Conservation (phyloP, 2,329 filamentous ascomycete genomes). For the Thermomyces lanuginosus region DNA sequence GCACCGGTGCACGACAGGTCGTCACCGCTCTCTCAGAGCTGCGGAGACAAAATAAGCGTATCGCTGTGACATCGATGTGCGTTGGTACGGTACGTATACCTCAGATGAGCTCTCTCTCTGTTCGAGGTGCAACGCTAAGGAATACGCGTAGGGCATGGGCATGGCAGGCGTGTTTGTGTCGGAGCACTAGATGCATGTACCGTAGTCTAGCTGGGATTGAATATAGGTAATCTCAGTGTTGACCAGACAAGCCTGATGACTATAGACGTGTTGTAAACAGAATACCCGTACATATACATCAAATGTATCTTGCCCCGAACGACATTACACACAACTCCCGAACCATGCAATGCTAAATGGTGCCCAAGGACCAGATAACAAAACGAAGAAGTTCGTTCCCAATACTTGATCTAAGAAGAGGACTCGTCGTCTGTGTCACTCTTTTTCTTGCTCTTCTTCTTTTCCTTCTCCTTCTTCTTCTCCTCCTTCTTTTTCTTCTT, state of each 20-base stretch:
- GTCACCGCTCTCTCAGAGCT: constrained; percentile 77
- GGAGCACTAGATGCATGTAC: constrained; percentile 43
- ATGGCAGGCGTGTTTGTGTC: constrained; percentile 92
- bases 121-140: background rate
- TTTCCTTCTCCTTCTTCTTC: constrained; percentile 17
- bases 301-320: too few species aligned
- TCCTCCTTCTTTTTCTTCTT: constrained; percentile 39
- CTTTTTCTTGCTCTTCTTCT: constrained; percentile 1
- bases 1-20: constrained; percentile 80
- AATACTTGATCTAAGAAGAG: background rate
- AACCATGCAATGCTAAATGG: too few species aligned
- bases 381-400: too few species aligned
- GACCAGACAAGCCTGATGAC: too few species aligned
- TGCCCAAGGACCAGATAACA: too few species aligned
- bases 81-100: constrained; percentile 57
- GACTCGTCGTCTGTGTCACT: background rate
- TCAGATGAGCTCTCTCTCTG: background rate
- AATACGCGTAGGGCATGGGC: constrained; percentile 35
- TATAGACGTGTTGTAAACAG: too few species aligned
- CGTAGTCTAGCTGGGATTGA: too few species aligned
- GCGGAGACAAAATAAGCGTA: constrained; percentile 57
- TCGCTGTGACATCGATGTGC: constrained; percentile 88
- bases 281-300: too few species aligned
- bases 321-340: too few species aligned
- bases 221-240: too few species aligned